phyloP scores from a whole-genome alignment of 331 rosid species.

The Saraca asoca region DNA sequence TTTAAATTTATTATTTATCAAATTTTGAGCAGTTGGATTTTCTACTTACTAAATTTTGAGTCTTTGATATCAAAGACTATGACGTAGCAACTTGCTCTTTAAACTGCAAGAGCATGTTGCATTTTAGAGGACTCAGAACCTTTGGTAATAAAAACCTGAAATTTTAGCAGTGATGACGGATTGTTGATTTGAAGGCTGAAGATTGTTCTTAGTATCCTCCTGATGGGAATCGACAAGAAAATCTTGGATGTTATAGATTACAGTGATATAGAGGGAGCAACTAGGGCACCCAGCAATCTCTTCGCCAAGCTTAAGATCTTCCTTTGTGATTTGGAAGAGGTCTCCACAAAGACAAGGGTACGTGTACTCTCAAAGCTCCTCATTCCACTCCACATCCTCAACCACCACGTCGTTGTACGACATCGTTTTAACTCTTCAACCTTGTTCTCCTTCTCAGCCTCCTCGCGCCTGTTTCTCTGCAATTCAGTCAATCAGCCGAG shows the following conservation, averaged over 20 bases:
- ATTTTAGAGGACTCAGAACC: too few species aligned
- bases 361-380: slow-evolving; percentile 74
- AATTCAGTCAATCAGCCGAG: too few species aligned
- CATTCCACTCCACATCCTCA: slow-evolving; percentile 97
- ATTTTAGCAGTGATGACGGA: slow-evolving; percentile 59
- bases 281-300: slow-evolving; percentile 98
- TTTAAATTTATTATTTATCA: too few species aligned
- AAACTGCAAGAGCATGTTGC: too few species aligned
- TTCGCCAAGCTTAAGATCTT: slow-evolving; percentile 86
- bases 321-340: slow-evolving; percentile 86
- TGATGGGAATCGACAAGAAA: slow-evolving; percentile 52
- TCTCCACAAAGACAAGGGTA: slow-evolving; percentile 97
- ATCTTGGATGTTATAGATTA: slow-evolving; percentile 77
- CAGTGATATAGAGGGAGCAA: slow-evolving; percentile 93
- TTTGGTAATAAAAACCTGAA: slow-evolving; percentile 41
- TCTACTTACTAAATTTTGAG: too few species aligned
- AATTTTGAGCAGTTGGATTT: too few species aligned
- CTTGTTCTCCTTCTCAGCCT: not conserved
- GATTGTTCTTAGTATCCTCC: slow-evolving; percentile 45
- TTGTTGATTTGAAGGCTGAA: slow-evolving; percentile 60
- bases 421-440: slow-evolving; percentile 45
- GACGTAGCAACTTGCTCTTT: too few species aligned
- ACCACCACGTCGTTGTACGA: slow-evolving; percentile 97
- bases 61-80: too few species aligned
- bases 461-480: not conserved